A percentile compares a stretch with the other conserved stretches of the same genome.
These are phyloP conservation scores for Acrasis kona DNA, from an alignment of 78 protist genomes.

Conservation along the genomic window DNA sequence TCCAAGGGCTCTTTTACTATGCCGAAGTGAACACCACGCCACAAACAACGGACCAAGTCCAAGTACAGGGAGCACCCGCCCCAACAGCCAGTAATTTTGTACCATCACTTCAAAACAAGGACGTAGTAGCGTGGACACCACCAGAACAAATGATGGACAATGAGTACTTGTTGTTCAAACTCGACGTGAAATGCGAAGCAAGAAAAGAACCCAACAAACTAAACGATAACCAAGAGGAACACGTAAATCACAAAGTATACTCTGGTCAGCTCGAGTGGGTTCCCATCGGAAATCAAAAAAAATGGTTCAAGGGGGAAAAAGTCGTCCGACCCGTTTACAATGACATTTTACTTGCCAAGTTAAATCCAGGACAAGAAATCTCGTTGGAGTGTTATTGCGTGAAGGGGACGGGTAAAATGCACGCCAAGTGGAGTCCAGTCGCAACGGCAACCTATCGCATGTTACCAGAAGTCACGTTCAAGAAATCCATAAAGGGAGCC, in stretches of 20 bases:
- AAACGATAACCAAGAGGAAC: no score
- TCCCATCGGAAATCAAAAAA: neutral
- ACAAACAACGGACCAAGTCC: no score
- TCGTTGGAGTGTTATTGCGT: slow-evolving; percentile 4
- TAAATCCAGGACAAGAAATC: slow-evolving; percentile 48
- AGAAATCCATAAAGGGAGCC: slow-evolving; percentile 29
- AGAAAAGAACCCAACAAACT: no score
- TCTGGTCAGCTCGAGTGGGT: neutral
- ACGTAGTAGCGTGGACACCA: no score
- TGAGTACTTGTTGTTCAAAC: no score
- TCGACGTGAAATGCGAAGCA: no score
- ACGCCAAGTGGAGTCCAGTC: slow-evolving; percentile 81
- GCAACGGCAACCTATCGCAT: slow-evolving; percentile 38
- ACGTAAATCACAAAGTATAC: neutral
- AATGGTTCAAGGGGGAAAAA: neutral
- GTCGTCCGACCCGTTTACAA: slow-evolving; percentile 6
- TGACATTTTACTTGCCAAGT: slow-evolving; percentile 56
- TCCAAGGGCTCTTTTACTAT: neutral
- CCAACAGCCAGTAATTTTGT: no score
- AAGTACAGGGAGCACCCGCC: no score
- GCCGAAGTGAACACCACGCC: neutral
- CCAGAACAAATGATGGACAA: no score
- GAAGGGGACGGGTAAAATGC: slow-evolving; percentile 80
- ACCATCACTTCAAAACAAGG: no score
- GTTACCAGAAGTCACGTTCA: slow-evolving; percentile 50